Evolutionary conservation across 331 rosid species (phyloP), one percentile per base, ranked within the genome.

Genomic region (Acacia pycnantha): DNA sequence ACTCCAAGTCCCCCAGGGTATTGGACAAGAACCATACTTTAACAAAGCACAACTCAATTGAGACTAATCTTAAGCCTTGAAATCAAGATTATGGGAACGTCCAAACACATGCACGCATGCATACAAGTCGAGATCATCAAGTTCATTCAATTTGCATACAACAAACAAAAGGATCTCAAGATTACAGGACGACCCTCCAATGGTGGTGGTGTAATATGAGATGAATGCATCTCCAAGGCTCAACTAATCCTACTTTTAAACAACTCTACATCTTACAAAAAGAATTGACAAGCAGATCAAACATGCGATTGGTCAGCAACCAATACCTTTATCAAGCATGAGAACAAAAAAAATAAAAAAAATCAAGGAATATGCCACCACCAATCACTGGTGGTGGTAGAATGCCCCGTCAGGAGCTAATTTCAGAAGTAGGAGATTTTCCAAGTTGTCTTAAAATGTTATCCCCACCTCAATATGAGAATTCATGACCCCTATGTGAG

Each of bases 401-500:
- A 75, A 78, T 74, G 43, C 48, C 43, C 76, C 79, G 79, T 70
- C 85, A 51, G 84, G 77, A 53, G 77, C 71, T 88, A 84, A 71
- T 79, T 86, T 71, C 75, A 21, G 65, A 65, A 82, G 77, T 26
- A 43, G 43, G 56, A 46, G 74, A 73, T 77, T 75, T 78, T 78
- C 85, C 79, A 9, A 76, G 59, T 71, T 81, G 44, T 21, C 80
- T n/a, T 37, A 46, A 78, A 73, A 54, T 72, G 82, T 40, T 58
- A 12, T 79, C 81, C 79, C 86, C 84, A 53, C 79, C 83, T 89
- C 85, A 95, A 80, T 95, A 95, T 19, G 99, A 95, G 90, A 95
- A 95, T 83, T 95, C 98, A 18, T 95, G 99, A 81, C 99, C 98
- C 83, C 97, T 88, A 59, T 91, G 92, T 82, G 98, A 95, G 82